phyloP scores from a whole-genome alignment of 257 asterid genomes.

The Agastache rugosa region DNA sequence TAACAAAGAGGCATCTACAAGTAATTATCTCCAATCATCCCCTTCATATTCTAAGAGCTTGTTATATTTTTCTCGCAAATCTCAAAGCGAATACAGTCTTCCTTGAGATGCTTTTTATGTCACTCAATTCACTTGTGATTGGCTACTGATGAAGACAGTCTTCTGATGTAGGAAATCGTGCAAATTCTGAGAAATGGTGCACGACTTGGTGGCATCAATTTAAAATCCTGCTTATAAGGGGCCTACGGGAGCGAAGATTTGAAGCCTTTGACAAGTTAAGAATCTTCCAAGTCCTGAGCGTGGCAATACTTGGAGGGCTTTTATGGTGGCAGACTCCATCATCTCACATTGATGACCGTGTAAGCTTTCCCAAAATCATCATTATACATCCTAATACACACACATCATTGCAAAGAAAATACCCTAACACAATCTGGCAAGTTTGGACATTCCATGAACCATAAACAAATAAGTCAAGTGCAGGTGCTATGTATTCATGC shows the following conservation, averaged over 20 bases:
- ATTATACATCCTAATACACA: not conserved
- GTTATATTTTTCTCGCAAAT: not conserved
- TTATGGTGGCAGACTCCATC: slow-evolving; percentile 98
- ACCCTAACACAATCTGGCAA: too few relatives aligned
- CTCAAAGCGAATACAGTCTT: slow-evolving; percentile 19
- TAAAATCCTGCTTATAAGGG: slow-evolving; percentile 77
- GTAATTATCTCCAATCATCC: slow-evolving; percentile 48
- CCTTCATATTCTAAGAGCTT: slow-evolving; percentile 7
- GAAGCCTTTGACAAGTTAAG: slow-evolving; percentile 86
- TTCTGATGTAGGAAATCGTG: slow-evolving; percentile 50
- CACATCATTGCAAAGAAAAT: not conserved
- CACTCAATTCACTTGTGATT: not conserved
- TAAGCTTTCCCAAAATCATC: slow-evolving; percentile 48
- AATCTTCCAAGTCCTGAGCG: slow-evolving; percentile 93
- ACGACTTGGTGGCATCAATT: slow-evolving; percentile 91
- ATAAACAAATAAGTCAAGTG: not conserved
- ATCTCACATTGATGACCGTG: slow-evolving; percentile 92
- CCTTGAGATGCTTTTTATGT: not conserved
- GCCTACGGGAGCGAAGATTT: slow-evolving; percentile 82
- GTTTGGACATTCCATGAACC: not conserved
- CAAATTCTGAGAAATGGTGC: slow-evolving; percentile 76
- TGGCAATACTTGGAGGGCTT: slow-evolving; percentile 91
- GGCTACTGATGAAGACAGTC: slow-evolving; percentile 16
- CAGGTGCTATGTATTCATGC: not conserved
- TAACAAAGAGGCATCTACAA: slow-evolving; percentile 53